A percentile compares a stretch with the other conserved stretches of the same genome.
These are phyloP conservation scores for Moesziomyces sp. DNA, from an alignment of 1,284 basidiomycete genomes.

Conservation along the genomic window DNA sequence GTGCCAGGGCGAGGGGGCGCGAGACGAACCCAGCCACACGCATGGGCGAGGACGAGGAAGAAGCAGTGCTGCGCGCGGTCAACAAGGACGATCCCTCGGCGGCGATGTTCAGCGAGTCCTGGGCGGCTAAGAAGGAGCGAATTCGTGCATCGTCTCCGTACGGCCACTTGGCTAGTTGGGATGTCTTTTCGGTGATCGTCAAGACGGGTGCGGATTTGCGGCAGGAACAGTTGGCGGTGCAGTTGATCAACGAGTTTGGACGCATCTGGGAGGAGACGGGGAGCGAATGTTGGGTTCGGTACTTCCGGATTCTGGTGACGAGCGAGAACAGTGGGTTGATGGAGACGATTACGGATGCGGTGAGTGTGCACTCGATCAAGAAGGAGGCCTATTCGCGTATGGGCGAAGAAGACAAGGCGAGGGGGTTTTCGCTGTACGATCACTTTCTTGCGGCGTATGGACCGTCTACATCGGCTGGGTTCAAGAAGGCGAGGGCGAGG, in stretches of 20 bases:
- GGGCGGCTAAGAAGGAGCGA: constrained; percentile 92
- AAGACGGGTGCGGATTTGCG: constrained; percentile 97
- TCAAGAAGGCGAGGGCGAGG: constrained; percentile 74
- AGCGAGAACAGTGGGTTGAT: constrained; percentile 86
- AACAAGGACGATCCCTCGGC: constrained; percentile 94
- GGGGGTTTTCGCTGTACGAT: constrained; percentile 62
- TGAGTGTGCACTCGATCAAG: constrained; percentile 99
- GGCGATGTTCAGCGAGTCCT: constrained; percentile 93
- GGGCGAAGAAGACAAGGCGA: constrained; percentile 71
- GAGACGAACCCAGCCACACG: constrained; percentile 75
- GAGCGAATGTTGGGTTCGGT: constrained; percentile 61
- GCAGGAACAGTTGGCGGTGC: constrained; percentile 96
- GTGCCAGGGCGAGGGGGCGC: constrained; percentile 15
- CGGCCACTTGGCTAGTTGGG: constrained; percentile 84
- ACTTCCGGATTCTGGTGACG: constrained; percentile 88
- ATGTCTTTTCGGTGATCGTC: constrained; percentile 94
- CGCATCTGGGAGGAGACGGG: constrained; percentile 85
- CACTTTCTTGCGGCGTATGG: constrained; percentile 63
- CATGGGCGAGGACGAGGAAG: constrained; percentile 74
- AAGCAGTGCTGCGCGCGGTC: constrained; percentile 85
- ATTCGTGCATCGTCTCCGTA: constrained; percentile 93
- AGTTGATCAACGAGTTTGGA: constrained; percentile 91
- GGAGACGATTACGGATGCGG: constrained; percentile 80
- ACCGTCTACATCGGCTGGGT: constrained; percentile 48
- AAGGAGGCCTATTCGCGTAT: constrained; percentile 95